Evolutionary conservation across 345 rosid genomes (phyloP), one percentile per base, ranked within the genome.

Genomic region (Melaleuca alternifolia): DNA sequence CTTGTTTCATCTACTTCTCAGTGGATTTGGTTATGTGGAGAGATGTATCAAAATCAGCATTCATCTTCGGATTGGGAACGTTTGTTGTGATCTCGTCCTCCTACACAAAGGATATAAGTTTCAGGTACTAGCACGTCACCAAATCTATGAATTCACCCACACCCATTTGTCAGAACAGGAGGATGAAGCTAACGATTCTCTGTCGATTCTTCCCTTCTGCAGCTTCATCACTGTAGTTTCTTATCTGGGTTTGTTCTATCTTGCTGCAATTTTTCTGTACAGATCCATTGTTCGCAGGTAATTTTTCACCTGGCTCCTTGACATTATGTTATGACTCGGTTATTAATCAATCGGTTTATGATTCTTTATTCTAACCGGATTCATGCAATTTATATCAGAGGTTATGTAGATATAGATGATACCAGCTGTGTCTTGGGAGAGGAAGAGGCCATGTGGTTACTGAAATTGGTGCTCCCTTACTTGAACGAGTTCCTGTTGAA

Each of bases 21-120:
- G 99, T 90, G 91, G 99, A 97, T 92, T 88, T 97, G 81, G 94
- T 95, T 16, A 94, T 97, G 99, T 97, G 99, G 99, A 95, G 95
- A 90, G 99, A 97, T 62, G 89, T 88, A 61, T 92, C 97, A 53
- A 95, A 93, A 88, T 96, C 99, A 37, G 90, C 99, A 30, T 90
- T 95, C 53, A 92, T 92, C 26, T 96, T 97, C 82, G 98, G 98
- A 83, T 86, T 93, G 61, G 99, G 99, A 62, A 93, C 99, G 83
- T 95, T 96, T 53, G 90, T 90, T 88, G 93, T 93, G 11, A 86
- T 96, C 83, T 96, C 97, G 59, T 95, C 98, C 50, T 94, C 99
- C 84, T 95, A 94, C 91, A 90, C 96, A 28, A 89, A 90, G 15
- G 98, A 96, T 84, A 91, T 94, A 89, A 93, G 90, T 85, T 86